Base-by-base conservation (phyloP, 2,329 filamentous ascomycete genomes). In the Alternaria rosae region DNA sequence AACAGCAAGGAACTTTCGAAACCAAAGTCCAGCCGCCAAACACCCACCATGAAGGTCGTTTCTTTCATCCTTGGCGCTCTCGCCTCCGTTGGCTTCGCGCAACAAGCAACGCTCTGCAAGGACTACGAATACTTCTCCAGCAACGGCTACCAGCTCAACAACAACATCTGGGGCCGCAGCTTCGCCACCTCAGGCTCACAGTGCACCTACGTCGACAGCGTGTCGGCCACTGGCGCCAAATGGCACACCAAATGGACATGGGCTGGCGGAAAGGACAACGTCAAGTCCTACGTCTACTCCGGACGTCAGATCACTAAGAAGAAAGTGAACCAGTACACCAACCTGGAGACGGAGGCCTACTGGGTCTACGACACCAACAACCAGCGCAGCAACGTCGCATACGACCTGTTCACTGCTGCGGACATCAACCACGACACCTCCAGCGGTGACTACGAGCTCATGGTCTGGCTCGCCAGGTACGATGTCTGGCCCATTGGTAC, bases 401-500 rank as follows among this genome's bases (percentile, higher is more conserved):
- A 72, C 45, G 70, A 73, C 45, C 12, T 73, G n/a, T 72, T 73
- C 60, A 72, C 68, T 32, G 61, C 69, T 41, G 47, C 61, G 15
- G 62, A 73, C 25, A 51, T 64, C 8, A 71, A 72, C 50, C 70
- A 70, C 48, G 59, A 44, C 57, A 70, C 56, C 28, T 71, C 68
- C 65, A 71, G 70, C 47, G 67, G 67, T 28, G 72, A 73, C 42
- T 71, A 70, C 60, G 69, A 72, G 54, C 58, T 73, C 50, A 70
- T 70, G 71, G 60, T 73, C 21, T 72, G 71, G 66, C 67, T 70
- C 55, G 66, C 60, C 52, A 68, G 66, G 30, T 67, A 67, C 28
- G 57, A 60, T 28, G 64, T 70, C 13, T 65, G 61, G 26, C 68
- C 66, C 26, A 72, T 71, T 42, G 66, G 68, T 45, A 63, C 35